Evolutionary conservation across 2,329 filamentous ascomycete genomes (phyloP).

Genomic region (Myrmaecium sp.): DNA sequence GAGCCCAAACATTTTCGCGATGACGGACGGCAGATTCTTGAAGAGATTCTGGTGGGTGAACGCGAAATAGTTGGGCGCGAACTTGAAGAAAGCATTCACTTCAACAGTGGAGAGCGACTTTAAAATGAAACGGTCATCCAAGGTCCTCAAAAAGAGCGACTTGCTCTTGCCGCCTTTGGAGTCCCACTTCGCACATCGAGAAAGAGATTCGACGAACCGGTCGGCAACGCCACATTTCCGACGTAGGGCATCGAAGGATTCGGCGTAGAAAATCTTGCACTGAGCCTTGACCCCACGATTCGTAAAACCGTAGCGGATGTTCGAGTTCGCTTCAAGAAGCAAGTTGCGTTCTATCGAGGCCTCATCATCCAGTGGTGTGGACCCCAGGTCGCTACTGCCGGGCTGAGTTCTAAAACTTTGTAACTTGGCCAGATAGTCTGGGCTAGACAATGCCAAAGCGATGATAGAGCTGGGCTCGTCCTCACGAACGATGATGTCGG

Average conservation of each 20-base stretch:
- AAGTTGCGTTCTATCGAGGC: slow-evolving; percentile 72
- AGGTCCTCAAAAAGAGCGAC: slow-evolving; percentile 88
- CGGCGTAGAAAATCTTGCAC: slow-evolving; percentile 97
- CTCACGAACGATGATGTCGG: slow-evolving; percentile 90
- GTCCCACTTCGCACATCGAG: slow-evolving; percentile 93
- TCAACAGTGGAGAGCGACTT: slow-evolving; percentile 85
- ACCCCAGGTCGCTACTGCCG: slow-evolving; percentile 10
- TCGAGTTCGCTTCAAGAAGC: slow-evolving; percentile 69
- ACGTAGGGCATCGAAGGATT: slow-evolving; percentile 89
- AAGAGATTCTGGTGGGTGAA: slow-evolving; percentile 96
- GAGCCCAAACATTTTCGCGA: slow-evolving; percentile 97
- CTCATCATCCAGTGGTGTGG: slow-evolving; percentile 28
- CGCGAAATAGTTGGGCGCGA: slow-evolving; percentile 90
- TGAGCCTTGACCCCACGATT: slow-evolving; percentile 89
- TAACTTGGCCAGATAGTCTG: slow-evolving; percentile 73
- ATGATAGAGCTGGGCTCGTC: slow-evolving; percentile 95
- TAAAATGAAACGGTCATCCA: slow-evolving; percentile 84
- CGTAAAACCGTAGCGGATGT: slow-evolving; percentile 89
- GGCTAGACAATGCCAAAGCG: slow-evolving; percentile 75
- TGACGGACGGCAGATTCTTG: slow-evolving; percentile 80
- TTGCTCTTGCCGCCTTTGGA: slow-evolving; percentile 97
- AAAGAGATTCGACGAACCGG: slow-evolving; percentile 86
- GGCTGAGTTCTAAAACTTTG: slow-evolving; percentile 39
- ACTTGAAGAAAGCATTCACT: slow-evolving; percentile 83
- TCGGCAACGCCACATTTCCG: slow-evolving; percentile 86